These are phyloP conservation scores for Apiospora hydei DNA, from an alignment of 2,329 filamentous ascomycete genomes.

Conservation along the genomic window DNA sequence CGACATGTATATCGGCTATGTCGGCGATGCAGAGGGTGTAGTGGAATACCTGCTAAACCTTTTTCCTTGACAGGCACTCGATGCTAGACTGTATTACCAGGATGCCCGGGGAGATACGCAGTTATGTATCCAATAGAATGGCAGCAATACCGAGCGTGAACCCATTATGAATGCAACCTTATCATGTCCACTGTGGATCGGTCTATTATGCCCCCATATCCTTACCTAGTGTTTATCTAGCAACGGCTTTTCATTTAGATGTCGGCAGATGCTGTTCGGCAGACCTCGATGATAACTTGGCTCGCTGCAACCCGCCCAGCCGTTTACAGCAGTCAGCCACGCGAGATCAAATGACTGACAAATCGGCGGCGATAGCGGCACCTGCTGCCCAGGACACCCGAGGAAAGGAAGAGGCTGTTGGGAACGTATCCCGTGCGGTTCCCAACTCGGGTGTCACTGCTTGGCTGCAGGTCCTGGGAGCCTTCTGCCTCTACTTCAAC, in stretches of 20 bases:
- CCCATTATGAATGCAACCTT: background rate
- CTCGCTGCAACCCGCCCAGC: background rate
- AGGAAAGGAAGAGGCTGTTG: background rate
- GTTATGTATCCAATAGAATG: too few species aligned
- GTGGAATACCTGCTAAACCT: conserved; percentile 33
- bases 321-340: background rate
- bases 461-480: conserved; percentile 54
- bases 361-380: background rate
- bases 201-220: background rate
- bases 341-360: background rate
- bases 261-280: background rate
- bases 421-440: background rate
- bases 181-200: background rate
- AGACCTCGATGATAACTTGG: background rate
- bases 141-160: background rate
- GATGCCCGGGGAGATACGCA: too few species aligned
- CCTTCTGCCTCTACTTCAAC: conserved; percentile 55
- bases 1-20: conserved; percentile 50
- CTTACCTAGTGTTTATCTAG: too few species aligned
- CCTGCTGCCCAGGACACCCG: background rate
- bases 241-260: background rate
- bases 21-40: conserved; percentile 40
- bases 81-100: too few species aligned
- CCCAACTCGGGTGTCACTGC: conserved; percentile 44
- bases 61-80: background rate